These are phyloP conservation scores for Venturia aucupariae DNA, from an alignment of 2,329 filamentous ascomycete genomes.

Conservation along the genomic window DNA sequence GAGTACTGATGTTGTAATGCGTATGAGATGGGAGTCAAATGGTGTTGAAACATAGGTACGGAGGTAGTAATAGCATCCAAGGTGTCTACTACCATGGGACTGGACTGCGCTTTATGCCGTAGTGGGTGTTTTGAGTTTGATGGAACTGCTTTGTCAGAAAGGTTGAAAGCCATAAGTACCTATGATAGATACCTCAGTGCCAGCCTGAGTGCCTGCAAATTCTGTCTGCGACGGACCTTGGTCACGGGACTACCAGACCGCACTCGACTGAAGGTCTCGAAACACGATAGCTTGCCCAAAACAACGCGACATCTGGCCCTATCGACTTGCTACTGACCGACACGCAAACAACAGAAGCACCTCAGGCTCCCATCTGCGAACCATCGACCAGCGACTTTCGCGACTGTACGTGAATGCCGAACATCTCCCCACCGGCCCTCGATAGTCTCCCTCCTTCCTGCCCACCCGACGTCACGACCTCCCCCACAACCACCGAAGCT, in stretches of 20 bases:
- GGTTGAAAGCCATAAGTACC: no score
- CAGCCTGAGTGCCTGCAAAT: no score
- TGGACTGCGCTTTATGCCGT: no score
- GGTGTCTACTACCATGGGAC: no score
- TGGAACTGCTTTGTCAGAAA: background rate
- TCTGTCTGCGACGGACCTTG: background rate
- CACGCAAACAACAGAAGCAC: background rate
- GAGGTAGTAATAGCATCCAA: no score
- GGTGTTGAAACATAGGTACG: no score
- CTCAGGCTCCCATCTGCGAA: background rate
- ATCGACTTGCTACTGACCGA: background rate
- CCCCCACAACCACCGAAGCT: constrained; percentile 3
- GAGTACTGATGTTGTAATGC: no score
- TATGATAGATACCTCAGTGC: no score
- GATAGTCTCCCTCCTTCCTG: background rate
- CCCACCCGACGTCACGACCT: background rate
- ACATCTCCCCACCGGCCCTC: background rate
- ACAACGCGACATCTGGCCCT: constrained; percentile 3
- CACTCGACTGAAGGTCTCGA: no score
- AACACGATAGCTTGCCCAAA: background rate
- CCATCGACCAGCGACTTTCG: background rate
- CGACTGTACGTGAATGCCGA: constrained; percentile 3
- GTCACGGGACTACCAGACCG: background rate
- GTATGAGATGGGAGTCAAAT: no score
- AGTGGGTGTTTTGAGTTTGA: background rate